phyloP scores from a whole-genome alignment of 352 stramenopile genomes.

The Phytophthora syringae region DNA sequence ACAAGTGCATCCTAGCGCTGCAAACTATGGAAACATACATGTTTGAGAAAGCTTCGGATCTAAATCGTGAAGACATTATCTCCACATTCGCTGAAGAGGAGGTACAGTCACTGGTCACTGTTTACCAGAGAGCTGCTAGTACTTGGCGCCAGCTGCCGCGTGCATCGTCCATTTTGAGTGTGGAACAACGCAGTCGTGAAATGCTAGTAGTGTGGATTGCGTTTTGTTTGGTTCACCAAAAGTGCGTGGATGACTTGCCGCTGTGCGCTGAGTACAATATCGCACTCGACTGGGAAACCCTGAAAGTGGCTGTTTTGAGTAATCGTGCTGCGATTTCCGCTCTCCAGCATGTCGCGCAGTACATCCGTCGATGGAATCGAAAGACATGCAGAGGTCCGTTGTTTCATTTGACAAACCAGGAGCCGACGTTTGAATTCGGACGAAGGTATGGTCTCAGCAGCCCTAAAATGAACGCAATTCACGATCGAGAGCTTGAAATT shows the following conservation, averaged over 20 bases:
- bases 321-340: conserved; percentile 36
- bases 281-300: conserved; percentile 41
- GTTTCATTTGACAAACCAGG: conserved; percentile 50
- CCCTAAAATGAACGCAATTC: conserved; percentile 8
- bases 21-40: conserved; percentile 38
- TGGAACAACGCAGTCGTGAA: conserved; percentile 48
- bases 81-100: conserved; percentile 6
- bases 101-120: conserved; percentile 18
- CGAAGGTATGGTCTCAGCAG: conserved; percentile 24
- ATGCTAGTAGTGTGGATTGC: conserved; percentile 54
- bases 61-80: neutral
- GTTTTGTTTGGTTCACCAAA: conserved; percentile 49
- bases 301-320: conserved; percentile 43
- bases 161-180: conserved; percentile 18
- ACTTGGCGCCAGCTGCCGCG: conserved; percentile 23
- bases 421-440: conserved; percentile 45
- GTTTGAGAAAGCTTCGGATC: neutral
- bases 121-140: conserved; percentile 17
- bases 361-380: conserved; percentile 51
- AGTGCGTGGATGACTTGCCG: conserved; percentile 8
- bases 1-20: conserved; percentile 29
- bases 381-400: conserved; percentile 10
- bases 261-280: conserved; percentile 47
- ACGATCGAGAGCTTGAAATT: conserved; percentile 10
- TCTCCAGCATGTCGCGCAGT: conserved; percentile 40